phyloP scores from a whole-genome alignment of 805 yeast genomes.

The Lachancea dasiensis region DNA sequence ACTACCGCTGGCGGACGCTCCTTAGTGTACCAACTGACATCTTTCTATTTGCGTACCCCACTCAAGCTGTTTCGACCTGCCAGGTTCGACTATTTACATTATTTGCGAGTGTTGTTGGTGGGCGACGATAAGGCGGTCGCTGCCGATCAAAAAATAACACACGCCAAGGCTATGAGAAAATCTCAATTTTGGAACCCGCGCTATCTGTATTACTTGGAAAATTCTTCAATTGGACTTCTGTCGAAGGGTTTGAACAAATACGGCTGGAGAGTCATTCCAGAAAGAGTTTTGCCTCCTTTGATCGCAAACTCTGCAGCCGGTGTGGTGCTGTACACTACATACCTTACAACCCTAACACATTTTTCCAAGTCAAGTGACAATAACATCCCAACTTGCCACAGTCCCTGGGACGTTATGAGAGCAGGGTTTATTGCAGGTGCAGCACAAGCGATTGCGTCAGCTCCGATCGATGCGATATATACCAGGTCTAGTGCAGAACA shows the following conservation, averaged over 20 bases:
- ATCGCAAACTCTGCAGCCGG: constrained; percentile 89
- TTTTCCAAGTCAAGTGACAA: constrained; percentile 12
- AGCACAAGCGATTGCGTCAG: constrained; percentile 83
- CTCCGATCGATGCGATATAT: constrained; percentile 88
- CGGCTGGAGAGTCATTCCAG: constrained; percentile 86
- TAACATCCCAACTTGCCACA: constrained; percentile 20
- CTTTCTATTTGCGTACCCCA: constrained; percentile 73
- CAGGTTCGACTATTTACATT: constrained; percentile 77
- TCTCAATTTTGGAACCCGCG: constrained; percentile 12
- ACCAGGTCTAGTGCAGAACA: constrained; percentile 76
- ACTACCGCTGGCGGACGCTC: constrained; percentile 86
- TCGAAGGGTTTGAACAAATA: constrained; percentile 62
- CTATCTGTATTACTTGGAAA: constrained; percentile 45
- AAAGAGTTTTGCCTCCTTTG: constrained; percentile 74
- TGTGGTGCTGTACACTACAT: constrained; percentile 75
- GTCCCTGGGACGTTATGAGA: constrained; percentile 51
- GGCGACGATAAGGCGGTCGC: constrained; percentile 14
- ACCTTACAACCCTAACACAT: constrained; percentile 45
- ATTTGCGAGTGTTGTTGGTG: constrained; percentile 47
- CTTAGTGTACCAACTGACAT: constrained; percentile 66
- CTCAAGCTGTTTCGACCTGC: constrained; percentile 87
- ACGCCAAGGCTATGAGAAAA: constrained; percentile 1
- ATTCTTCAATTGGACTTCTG: constrained; percentile 72
- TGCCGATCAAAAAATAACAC: background rate
- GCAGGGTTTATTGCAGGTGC: constrained; percentile 87